Percentiles rank a stretch among this genome's conserved stretches.
These are phyloP conservation scores for Aureobasidium sp. DNA, from an alignment of 2,329 filamentous ascomycete genomes.

Conservation along the genomic window DNA sequence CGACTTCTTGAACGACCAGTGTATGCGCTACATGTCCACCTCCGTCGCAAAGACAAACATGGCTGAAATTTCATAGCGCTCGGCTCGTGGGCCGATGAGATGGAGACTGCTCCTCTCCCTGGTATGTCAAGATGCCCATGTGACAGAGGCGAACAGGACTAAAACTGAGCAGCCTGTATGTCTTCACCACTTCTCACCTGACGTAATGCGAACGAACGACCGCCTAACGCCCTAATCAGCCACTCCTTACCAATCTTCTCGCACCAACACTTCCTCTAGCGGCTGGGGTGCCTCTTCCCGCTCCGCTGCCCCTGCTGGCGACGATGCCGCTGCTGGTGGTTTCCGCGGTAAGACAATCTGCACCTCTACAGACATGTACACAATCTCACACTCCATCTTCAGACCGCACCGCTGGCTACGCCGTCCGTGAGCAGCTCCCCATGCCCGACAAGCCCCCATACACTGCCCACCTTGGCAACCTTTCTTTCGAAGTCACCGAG, in stretches of 20 bases:
- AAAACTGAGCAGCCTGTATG: constrained; percentile 7
- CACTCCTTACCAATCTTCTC: not conserved
- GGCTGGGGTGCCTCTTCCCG: constrained; percentile 7
- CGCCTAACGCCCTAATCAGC: not conserved
- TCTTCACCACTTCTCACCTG: not conserved
- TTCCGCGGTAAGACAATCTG: constrained; percentile 9
- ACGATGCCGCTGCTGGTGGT: constrained; percentile 5
- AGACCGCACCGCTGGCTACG: constrained; percentile 29
- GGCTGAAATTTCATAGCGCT: constrained; percentile 45
- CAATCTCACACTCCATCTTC: not conserved
- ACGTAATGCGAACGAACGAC: not conserved
- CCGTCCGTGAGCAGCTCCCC: constrained; percentile 64
- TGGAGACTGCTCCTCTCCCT: constrained; percentile 52
- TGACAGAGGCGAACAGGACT: not conserved
- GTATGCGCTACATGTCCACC: constrained; percentile 48
- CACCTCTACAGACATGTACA: not conserved
- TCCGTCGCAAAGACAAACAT: constrained; percentile 18
- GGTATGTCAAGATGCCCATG: constrained; percentile 7
- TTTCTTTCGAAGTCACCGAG: constrained; percentile 86
- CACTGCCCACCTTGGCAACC: constrained; percentile 92
- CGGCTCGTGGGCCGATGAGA: constrained; percentile 98
- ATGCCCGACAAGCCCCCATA: constrained; percentile 88
- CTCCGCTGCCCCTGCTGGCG: constrained; percentile 2
- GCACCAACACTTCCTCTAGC: constrained; percentile 2
- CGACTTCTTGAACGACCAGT: constrained; percentile 86